Evolutionary conservation across 495 filamentous ascomycete genomes (phyloP).

Genomic region (Staphylotrichum tortipilum): DNA sequence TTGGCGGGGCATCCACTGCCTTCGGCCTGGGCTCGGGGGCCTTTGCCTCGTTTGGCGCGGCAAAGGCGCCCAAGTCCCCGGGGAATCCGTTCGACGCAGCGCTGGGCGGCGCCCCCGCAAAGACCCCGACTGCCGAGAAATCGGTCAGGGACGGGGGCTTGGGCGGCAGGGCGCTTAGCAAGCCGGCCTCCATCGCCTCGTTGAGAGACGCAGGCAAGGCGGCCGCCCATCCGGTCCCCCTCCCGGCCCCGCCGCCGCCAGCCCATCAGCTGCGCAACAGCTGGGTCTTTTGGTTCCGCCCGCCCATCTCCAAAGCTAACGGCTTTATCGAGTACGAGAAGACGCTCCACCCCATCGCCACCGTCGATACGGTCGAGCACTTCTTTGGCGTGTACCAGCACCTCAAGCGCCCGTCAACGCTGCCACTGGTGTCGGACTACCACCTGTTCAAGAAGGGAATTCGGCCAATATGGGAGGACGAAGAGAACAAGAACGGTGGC

Average conservation of each 20-base stretch:
- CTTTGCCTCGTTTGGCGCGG: constrained; percentile 90
- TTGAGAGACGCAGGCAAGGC: constrained; percentile 30
- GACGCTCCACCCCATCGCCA: constrained; percentile 77
- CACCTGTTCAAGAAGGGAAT: constrained; percentile 97
- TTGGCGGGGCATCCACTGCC: constrained; percentile 76
- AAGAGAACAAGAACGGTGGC: constrained; percentile 88
- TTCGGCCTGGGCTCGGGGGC: constrained; percentile 92
- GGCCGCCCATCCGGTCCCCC: constrained; percentile 18
- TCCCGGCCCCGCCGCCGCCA: constrained; percentile 18
- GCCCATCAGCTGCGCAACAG: constrained; percentile 68
- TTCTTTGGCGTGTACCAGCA: constrained; percentile 92
- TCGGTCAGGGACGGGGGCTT: constrained; percentile 42
- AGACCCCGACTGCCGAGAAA: constrained; percentile 55
- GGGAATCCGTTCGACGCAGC: constrained; percentile 69
- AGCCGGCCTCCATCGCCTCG: constrained; percentile 33
- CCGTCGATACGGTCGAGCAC: constrained; percentile 73
- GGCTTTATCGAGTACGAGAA: constrained; percentile 96
- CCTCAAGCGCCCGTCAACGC: constrained; percentile 75
- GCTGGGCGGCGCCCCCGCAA: constrained; percentile 52
- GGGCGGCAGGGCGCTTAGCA: constrained; percentile 33
- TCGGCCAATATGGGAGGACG: constrained; percentile 96
- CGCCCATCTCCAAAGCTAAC: constrained; percentile 77
- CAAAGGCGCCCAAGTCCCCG: constrained; percentile 81
- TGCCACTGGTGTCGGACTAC: constrained; percentile 93
- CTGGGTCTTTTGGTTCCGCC: constrained; percentile 96